Evolutionary conservation across 208 protist genomes (phyloP).

Genomic region (Leishmania tarentolae): DNA sequence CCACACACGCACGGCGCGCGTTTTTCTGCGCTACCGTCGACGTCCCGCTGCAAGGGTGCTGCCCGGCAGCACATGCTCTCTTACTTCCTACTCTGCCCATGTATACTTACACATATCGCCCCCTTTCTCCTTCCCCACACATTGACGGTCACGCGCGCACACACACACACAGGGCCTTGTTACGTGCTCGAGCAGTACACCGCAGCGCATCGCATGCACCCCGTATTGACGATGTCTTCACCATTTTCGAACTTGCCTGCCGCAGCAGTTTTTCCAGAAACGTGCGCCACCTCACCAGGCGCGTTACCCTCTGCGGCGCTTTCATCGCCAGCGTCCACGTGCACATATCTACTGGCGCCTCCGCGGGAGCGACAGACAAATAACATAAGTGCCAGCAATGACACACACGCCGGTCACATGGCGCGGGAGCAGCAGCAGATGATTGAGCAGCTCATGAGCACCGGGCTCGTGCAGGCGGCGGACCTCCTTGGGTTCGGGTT

Average conservation of each 20-base stretch:
- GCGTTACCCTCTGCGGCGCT: not conserved
- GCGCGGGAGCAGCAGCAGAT: conserved; percentile 31
- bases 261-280: not conserved
- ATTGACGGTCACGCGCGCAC: not conserved
- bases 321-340: not conserved
- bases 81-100: not conserved
- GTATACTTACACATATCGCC: not conserved
- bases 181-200: not conserved
- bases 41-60: not conserved
- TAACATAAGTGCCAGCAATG: not conserved
- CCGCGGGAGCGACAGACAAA: not conserved
- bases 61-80: not conserved
- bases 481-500: conserved; percentile 43
- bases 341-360: not conserved
- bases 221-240: not conserved
- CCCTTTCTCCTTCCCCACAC: not conserved
- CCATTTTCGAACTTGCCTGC: not conserved
- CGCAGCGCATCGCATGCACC: not conserved
- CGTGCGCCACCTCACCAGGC: not conserved
- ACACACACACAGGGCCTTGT: not conserved
- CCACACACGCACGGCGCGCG: no score
- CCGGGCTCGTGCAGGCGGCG: conserved; percentile 27
- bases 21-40: not conserved
- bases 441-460: conserved; percentile 36
- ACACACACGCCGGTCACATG: not conserved